A percentile compares a stretch with the other conserved stretches of the same genome.
These are phyloP conservation scores for Pholiota molesta DNA, from an alignment of 768 basidiomycete species.

Conservation along the genomic window DNA sequence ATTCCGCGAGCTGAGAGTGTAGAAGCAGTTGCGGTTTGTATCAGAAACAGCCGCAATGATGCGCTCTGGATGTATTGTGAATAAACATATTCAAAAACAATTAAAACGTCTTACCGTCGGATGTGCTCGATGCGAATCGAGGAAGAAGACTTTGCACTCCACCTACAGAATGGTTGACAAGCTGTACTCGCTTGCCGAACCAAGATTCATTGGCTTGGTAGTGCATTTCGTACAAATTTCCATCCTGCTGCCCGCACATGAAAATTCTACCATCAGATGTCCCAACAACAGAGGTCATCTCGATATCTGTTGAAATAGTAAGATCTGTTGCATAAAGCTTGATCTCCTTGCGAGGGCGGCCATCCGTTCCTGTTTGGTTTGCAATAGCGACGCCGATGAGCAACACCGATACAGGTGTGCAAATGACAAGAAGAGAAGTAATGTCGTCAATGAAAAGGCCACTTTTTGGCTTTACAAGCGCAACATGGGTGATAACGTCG, in stretches of 20 bases:
- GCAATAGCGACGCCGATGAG: constrained; percentile 80
- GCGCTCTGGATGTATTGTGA: constrained; percentile 53
- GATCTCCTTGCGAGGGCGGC: constrained; percentile 64
- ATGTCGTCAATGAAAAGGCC: constrained; percentile 94
- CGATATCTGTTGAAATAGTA: constrained; percentile 72
- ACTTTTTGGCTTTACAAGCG: constrained; percentile 82
- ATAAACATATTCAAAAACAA: constrained; percentile 1
- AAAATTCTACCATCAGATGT: constrained; percentile 87
- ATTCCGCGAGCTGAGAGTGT: constrained; percentile 70
- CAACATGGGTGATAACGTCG: constrained; percentile 88
- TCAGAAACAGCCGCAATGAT: constrained; percentile 73
- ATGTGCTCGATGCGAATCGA: constrained; percentile 61
- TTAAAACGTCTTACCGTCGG: constrained; percentile 57
- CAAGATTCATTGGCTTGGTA: constrained; percentile 91
- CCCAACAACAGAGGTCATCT: constrained; percentile 85
- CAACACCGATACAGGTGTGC: constrained; percentile 80
- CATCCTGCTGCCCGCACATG: constrained; percentile 85
- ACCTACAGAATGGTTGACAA: constrained; percentile 87
- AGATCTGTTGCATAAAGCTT: constrained; percentile 92
- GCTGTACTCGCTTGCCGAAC: constrained; percentile 85
- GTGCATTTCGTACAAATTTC: constrained; percentile 88
- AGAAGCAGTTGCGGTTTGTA: constrained; percentile 68
- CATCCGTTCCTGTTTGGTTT: constrained; percentile 43
- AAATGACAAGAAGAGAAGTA: constrained; percentile 84
- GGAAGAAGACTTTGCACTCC: constrained; percentile 81